A percentile compares a stretch with the other conserved stretches of the same genome.
These are phyloP conservation scores for Blastobotrys capitulatus DNA, from an alignment of 1,139 yeast genomes.

Conservation along the genomic window DNA sequence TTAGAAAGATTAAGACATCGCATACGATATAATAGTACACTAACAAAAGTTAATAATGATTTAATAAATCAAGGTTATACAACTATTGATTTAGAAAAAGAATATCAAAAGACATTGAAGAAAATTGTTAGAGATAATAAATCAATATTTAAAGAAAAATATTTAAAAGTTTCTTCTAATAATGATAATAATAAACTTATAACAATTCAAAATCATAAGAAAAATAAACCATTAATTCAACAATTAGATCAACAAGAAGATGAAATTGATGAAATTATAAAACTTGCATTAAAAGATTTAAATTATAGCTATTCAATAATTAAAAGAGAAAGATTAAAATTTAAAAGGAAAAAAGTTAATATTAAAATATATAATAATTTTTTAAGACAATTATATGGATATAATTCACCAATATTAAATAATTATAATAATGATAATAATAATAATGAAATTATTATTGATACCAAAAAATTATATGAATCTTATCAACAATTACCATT, in stretches of 20 bases:
- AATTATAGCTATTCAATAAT: slow-evolving; percentile 4
- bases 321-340: slow-evolving; percentile 1
- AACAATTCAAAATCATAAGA: not conserved
- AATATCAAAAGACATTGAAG: slow-evolving; percentile 12
- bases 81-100: slow-evolving; percentile 3
- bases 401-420: not conserved
- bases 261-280: slow-evolving; percentile 6
- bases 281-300: not conserved
- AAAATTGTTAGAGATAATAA: slow-evolving; percentile 11
- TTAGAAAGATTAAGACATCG: not conserved
- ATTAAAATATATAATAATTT: slow-evolving; percentile 28
- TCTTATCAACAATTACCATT: slow-evolving; percentile 38
- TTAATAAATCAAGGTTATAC: not conserved
- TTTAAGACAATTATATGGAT: slow-evolving; percentile 34
- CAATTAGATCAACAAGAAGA: not conserved
- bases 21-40: not conserved
- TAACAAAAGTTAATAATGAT: not conserved
- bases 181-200: not conserved
- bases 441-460: not conserved
- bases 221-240: not conserved
- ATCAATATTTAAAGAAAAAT: not conserved
- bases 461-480: slow-evolving; percentile 27
- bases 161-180: not conserved
- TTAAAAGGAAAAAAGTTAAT: slow-evolving; percentile 4
- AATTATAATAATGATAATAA: slow-evolving; percentile 7